A percentile compares a stretch with the other conserved stretches of the same genome.
These are phyloP conservation scores for Whalleya microplaca DNA, from an alignment of 2,329 filamentous ascomycete genomes.

Conservation along the genomic window DNA sequence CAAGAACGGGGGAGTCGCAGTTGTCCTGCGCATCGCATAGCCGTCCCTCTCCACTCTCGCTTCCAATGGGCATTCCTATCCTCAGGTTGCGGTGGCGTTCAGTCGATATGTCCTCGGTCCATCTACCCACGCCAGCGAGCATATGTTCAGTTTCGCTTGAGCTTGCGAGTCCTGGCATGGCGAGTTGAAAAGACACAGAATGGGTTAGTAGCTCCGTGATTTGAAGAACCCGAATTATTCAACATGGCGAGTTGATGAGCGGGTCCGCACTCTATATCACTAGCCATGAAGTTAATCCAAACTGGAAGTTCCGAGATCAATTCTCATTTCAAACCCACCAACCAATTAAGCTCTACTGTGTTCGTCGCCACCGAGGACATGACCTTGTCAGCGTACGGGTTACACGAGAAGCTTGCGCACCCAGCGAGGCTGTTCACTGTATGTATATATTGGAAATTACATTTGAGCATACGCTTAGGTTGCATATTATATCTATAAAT, in stretches of 20 bases:
- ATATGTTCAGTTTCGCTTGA: constrained; percentile 5
- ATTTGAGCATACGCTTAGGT: not conserved
- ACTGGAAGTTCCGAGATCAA: not conserved
- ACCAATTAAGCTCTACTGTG: not conserved
- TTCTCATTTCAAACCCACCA: not conserved
- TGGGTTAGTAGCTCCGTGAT: not conserved
- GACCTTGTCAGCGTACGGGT: not conserved
- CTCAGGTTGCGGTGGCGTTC: not conserved
- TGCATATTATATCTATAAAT: not conserved
- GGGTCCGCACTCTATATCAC: not conserved
- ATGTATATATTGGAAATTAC: not conserved
- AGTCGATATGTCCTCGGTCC: constrained; percentile 7
- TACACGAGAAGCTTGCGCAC: not conserved
- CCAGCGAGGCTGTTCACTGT: not conserved
- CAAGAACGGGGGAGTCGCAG: not conserved
- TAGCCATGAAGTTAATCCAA: no score
- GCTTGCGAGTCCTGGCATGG: not conserved
- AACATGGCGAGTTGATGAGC: not conserved
- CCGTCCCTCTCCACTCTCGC: not conserved
- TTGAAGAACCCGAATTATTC: not conserved
- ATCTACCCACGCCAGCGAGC: constrained; percentile 16
- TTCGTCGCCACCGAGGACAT: not conserved
- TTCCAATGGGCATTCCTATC: not conserved
- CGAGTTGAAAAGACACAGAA: not conserved
- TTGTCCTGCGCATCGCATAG: not conserved